Evolutionary conservation across 2,329 filamentous ascomycete genomes (phyloP).

Genomic region (Colletotrichum spinosum): DNA sequence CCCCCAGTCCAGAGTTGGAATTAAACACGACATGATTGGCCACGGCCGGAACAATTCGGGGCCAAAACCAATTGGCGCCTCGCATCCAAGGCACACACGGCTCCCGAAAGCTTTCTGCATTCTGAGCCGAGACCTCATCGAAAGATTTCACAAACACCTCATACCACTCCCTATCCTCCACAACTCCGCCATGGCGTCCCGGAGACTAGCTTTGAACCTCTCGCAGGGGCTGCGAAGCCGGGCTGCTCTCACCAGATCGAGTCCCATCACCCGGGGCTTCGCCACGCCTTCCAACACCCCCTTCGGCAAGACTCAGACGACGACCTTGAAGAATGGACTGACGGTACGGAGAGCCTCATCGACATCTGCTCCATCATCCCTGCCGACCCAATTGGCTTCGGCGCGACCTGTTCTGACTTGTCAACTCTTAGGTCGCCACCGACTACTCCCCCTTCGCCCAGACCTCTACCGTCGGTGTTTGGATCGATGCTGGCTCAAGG

Average conservation of each 20-base stretch:
- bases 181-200: constrained; percentile 85
- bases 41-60: constrained; percentile 52
- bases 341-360: constrained; percentile 71
- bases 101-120: constrained; percentile 57
- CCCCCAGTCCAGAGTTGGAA: constrained; percentile 20
- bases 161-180: constrained; percentile 61
- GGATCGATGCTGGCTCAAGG: constrained; percentile 98
- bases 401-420: constrained; percentile 42
- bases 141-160: constrained; percentile 69
- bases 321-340: constrained; percentile 96
- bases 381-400: constrained; percentile 51
- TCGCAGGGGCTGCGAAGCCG: constrained; percentile 90
- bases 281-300: constrained; percentile 79
- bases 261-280: constrained; percentile 85
- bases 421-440: constrained; percentile 81
- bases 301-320: constrained; percentile 90
- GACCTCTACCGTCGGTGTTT: constrained; percentile 97
- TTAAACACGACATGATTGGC: constrained; percentile 48
- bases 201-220: constrained; percentile 96
- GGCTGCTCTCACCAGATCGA: constrained; percentile 82
- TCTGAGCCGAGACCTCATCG: constrained; percentile 51
- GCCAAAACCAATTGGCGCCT: constrained; percentile 51
- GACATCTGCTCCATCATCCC: constrained; percentile 21
- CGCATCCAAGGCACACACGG: constrained; percentile 54
- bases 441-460: constrained; percentile 98